Evolutionary conservation across 805 yeast genomes (phyloP).

Genomic region (Spathaspora hagerdaliae): DNA sequence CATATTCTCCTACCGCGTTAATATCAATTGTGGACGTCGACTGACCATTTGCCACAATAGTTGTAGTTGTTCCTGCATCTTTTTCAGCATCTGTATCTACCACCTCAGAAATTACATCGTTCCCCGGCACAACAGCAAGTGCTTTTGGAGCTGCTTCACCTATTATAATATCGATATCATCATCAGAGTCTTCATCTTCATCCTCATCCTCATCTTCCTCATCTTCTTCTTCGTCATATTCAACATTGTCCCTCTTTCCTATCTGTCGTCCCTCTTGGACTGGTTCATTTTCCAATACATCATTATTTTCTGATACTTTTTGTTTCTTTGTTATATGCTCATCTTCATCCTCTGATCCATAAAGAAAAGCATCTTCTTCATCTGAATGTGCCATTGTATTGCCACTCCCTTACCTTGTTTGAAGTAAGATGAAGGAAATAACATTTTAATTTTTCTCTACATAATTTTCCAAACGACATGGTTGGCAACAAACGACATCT

Average conservation of each 20-base stretch:
- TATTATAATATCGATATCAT: conserved; percentile 82
- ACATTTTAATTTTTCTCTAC: too few relatives aligned
- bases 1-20: conserved; percentile 66
- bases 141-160: conserved; percentile 27
- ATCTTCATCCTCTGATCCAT: conserved; percentile 47
- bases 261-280: conserved; percentile 15
- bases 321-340: conserved; percentile 11
- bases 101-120: conserved; percentile 13
- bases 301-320: conserved; percentile 17
- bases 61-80: conserved; percentile 22
- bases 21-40: conserved; percentile 53
- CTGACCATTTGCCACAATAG: conserved; percentile 32
- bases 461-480: too few relatives aligned
- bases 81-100: conserved; percentile 15
- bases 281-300: conserved; percentile 17
- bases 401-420: not conserved
- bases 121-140: conserved; percentile 21
- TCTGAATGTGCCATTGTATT: conserved; percentile 13
- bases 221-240: conserved; percentile 38
- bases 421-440: too few relatives aligned
- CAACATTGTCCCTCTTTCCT: conserved; percentile 39
- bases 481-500: too few relatives aligned
- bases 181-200: conserved; percentile 50
- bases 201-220: conserved; percentile 42
- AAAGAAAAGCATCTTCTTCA: conserved; percentile 67